Percentiles rank a stretch among this genome's conserved stretches.
phyloP scores from a whole-genome alignment of 2,329 filamentous ascomycete genomes.

The Aspergillus sp. region DNA sequence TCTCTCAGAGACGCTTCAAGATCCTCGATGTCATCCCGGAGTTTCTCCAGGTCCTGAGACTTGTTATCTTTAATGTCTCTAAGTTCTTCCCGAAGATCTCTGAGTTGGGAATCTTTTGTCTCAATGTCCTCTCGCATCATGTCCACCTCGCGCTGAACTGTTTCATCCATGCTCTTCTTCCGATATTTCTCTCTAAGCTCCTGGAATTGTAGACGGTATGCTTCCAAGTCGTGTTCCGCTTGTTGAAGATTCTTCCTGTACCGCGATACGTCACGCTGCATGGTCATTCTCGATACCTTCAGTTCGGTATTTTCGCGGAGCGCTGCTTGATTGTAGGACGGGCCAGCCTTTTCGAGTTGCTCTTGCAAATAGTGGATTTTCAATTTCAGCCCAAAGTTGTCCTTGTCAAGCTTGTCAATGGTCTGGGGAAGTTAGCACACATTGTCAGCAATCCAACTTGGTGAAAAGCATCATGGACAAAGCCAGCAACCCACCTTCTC shows the following conservation, averaged over 20 bases:
- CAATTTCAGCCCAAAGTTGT: constrained; percentile 93
- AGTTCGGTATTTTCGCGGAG: constrained; percentile 93
- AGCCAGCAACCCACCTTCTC: constrained; percentile 56
- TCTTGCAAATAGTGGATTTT: constrained; percentile 97
- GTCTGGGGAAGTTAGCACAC: constrained; percentile 36
- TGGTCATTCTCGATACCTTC: constrained; percentile 83
- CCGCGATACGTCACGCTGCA: constrained; percentile 76
- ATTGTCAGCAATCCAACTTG: neutral
- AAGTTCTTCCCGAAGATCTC: constrained; percentile 44
- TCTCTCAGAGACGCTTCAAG: constrained; percentile 67
- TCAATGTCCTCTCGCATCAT: constrained; percentile 43
- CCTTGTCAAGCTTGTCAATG: constrained; percentile 94
- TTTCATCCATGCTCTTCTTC: constrained; percentile 64
- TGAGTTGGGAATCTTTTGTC: constrained; percentile 38
- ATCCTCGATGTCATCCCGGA: constrained; percentile 67
- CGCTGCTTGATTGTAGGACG: constrained; percentile 79
- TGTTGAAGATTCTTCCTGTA: constrained; percentile 76
- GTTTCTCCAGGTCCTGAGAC: constrained; percentile 52
- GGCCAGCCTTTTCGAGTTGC: constrained; percentile 74
- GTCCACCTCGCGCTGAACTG: constrained; percentile 54
- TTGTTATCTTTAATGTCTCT: constrained; percentile 49
- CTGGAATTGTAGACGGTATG: constrained; percentile 69
- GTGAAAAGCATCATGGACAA: neutral
- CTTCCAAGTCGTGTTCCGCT: constrained; percentile 79
- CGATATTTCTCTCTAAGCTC: constrained; percentile 77